These are phyloP conservation scores for Zymoseptoria pseudotritici DNA, from an alignment of 2,329 filamentous ascomycete genomes.

Conservation along the genomic window DNA sequence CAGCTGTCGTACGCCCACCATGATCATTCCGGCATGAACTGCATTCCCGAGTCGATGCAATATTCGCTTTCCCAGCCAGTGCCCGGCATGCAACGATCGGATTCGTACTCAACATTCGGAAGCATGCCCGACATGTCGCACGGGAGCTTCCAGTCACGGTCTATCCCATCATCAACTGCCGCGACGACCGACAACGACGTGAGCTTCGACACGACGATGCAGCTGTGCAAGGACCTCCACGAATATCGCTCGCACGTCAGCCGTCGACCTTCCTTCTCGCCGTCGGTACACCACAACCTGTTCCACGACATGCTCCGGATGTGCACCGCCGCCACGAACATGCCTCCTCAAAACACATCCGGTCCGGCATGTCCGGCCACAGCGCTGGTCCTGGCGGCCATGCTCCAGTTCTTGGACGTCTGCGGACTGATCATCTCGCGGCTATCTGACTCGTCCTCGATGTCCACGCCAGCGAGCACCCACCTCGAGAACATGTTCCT, in stretches of 20 bases:
- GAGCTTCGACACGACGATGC: constrained; percentile 3
- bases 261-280: neutral
- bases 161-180: neutral
- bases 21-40: neutral
- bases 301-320: constrained; percentile 2
- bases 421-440: constrained; percentile 3
- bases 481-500: constrained; percentile 5
- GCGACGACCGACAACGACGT: constrained; percentile 1
- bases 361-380: constrained; percentile 1
- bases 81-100: neutral
- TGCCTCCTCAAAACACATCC: constrained; percentile 1
- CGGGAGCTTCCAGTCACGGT: neutral
- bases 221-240: constrained; percentile 5
- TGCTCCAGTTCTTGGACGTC: constrained; percentile 5
- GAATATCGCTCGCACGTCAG: constrained; percentile 4
- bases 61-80: neutral
- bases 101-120: neutral
- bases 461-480: neutral
- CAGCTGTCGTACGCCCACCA: neutral
- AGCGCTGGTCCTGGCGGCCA: constrained; percentile 5
- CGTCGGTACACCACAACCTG: constrained; percentile 3
- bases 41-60: neutral
- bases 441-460: neutral
- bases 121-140: neutral
- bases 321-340: constrained; percentile 4